Evolutionary conservation across 225 moss, liverwort and hornwort species (phyloP).

Genomic region (Bryoerythrophyllum caledonicum): DNA sequence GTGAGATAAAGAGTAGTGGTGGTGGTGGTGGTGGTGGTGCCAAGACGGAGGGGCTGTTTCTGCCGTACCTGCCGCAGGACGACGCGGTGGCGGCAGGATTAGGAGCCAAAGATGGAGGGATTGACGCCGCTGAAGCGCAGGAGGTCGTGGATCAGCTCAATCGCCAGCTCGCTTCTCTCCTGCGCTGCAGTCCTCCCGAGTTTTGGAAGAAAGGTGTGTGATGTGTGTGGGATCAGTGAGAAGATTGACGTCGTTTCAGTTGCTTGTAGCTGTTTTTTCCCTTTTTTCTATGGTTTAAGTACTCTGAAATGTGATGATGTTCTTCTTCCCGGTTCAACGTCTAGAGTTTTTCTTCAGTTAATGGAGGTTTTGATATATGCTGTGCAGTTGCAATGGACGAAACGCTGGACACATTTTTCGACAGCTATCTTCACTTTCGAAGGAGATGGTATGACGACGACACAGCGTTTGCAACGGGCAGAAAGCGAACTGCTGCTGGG

Average conservation of each 20-base stretch:
- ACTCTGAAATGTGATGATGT: too few relatives aligned
- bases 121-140: slow-evolving; percentile 87
- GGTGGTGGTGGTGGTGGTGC: slow-evolving; percentile 11
- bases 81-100: slow-evolving; percentile 87
- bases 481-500: slow-evolving; percentile 59
- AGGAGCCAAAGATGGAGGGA: slow-evolving; percentile 72
- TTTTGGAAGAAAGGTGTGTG: slow-evolving; percentile 92
- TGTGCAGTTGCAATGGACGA: slow-evolving; percentile 90
- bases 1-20: slow-evolving; percentile 31
- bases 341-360: not conserved
- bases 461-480: slow-evolving; percentile 35
- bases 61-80: slow-evolving; percentile 96
- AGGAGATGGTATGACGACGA: slow-evolving; percentile 84
- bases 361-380: slow-evolving; percentile 27
- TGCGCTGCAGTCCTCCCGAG: slow-evolving; percentile 67
- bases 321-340: too few relatives aligned
- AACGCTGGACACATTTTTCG: slow-evolving; percentile 78
- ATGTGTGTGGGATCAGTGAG: not conserved
- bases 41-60: slow-evolving; percentile 51
- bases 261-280: not conserved
- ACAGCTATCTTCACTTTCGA: slow-evolving; percentile 92
- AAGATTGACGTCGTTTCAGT: not conserved
- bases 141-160: slow-evolving; percentile 85
- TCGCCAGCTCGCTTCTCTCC: slow-evolving; percentile 73
- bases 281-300: not conserved